Percentiles rank a stretch among this genome's conserved stretches.
Evolutionary conservation across 371 early-diverging fungal species (phyloP).

Genomic region (Dichotomocladium elegans): DNA sequence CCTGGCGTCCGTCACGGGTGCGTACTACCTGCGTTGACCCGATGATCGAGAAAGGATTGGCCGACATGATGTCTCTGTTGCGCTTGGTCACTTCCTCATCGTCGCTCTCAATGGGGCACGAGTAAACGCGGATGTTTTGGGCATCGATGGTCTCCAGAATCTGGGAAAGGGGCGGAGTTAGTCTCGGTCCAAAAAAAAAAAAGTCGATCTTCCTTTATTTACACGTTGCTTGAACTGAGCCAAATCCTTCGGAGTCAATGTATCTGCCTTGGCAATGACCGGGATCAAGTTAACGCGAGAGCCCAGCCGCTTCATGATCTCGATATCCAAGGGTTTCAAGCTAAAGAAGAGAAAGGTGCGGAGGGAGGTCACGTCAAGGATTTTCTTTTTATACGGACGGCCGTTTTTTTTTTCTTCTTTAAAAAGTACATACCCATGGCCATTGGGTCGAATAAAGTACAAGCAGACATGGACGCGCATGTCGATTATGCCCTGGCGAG

Average conservation of each 20-base stretch:
- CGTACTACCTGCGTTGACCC: constrained; percentile 79
- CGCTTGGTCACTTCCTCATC: constrained; percentile 72
- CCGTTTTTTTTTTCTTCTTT: not conserved
- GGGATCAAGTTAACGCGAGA: constrained; percentile 84
- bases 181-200: not conserved
- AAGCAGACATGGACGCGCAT: constrained; percentile 87
- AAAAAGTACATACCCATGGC: constrained; percentile 66
- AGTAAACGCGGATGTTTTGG: constrained; percentile 73
- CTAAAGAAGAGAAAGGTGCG: constrained; percentile 35
- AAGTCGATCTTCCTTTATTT: constrained; percentile 3
- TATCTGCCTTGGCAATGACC: constrained; percentile 67
- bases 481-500: constrained; percentile 60
- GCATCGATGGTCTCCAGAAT: constrained; percentile 70
- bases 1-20: constrained; percentile 63
- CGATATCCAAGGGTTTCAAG: constrained; percentile 85
- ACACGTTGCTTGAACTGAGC: constrained; percentile 71
- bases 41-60: constrained; percentile 94
- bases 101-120: constrained; percentile 76
- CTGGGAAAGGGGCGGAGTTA: constrained; percentile 16
- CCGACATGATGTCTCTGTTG: constrained; percentile 77
- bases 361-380: not conserved
- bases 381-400: not conserved
- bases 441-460: constrained; percentile 91
- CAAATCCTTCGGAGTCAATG: constrained; percentile 74
- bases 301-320: constrained; percentile 83